Evolutionary conservation across 768 basidiomycete species (phyloP).

Genomic region (Phanerodontia chrysosporium): DNA sequence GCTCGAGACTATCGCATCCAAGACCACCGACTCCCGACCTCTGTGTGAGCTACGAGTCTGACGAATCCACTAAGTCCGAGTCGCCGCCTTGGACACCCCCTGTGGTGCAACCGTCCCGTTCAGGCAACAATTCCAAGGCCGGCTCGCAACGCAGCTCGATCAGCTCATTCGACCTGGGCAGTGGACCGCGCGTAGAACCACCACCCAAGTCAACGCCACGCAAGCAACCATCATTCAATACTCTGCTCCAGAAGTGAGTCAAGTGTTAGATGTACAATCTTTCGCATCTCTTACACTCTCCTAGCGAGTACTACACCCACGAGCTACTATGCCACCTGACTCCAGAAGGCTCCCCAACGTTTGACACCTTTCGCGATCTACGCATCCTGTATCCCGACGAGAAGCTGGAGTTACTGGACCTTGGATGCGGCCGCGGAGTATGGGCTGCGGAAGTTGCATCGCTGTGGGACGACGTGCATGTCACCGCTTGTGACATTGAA

Average conservation of each 20-base stretch:
- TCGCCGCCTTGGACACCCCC: background rate
- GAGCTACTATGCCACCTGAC: constrained; percentile 52
- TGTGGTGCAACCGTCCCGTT: background rate
- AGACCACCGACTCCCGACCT: background rate
- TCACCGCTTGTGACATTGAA: constrained; percentile 67
- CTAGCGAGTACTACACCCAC: constrained; percentile 56
- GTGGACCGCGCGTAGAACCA: background rate
- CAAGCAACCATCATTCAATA: constrained; percentile 62
- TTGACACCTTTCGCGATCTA: constrained; percentile 42
- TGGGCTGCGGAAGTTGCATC: constrained; percentile 64
- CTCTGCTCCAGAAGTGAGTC: constrained; percentile 53
- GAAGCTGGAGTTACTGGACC: constrained; percentile 58
- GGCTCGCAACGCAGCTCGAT: background rate
- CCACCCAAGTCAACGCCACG: constrained; percentile 33
- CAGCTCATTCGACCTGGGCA: background rate
- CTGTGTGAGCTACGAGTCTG: background rate
- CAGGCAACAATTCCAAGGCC: background rate
- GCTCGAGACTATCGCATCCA: background rate
- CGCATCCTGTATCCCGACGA: constrained; percentile 18
- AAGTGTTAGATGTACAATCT: constrained; percentile 1
- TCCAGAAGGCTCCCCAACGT: constrained; percentile 51
- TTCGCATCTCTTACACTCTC: background rate
- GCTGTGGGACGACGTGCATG: constrained; percentile 54
- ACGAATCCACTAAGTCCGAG: background rate
- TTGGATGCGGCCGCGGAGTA: constrained; percentile 70